Conservation (phyloP, 2,329 filamentous ascomycete genomes). For the Fusarium falciforme region DNA sequence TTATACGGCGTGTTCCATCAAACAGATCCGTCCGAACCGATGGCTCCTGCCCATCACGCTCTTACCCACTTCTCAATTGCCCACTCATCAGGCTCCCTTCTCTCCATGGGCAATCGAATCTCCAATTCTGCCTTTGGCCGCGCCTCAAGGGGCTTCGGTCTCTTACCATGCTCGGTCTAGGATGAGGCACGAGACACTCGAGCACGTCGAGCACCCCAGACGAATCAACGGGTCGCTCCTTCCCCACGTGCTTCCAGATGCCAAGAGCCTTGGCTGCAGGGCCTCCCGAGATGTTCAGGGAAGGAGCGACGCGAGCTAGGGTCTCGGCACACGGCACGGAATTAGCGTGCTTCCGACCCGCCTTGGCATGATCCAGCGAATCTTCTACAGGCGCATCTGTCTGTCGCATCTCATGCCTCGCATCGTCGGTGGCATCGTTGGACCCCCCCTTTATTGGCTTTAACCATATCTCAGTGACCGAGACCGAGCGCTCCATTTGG, state of each 20-base stretch:
- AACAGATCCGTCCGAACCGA: constrained; percentile 34
- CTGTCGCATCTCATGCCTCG: not conserved
- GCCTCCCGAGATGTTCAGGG: constrained; percentile 5
- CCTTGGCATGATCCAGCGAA: constrained; percentile 5
- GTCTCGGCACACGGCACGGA: constrained; percentile 36
- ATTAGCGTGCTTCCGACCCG: constrained; percentile 23
- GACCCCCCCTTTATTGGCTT: not conserved
- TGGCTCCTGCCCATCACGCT: not conserved
- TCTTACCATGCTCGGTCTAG: constrained; percentile 29
- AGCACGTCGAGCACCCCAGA: not conserved
- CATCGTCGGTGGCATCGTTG: not conserved
- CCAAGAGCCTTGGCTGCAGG: constrained; percentile 37
- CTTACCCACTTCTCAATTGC: not conserved
- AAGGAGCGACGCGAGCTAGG: constrained; percentile 5
- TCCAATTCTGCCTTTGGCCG: constrained; percentile 2
- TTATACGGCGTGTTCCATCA: not conserved
- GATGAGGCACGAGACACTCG: constrained; percentile 30
- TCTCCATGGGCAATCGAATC: not conserved
- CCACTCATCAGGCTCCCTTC: constrained; percentile 12
- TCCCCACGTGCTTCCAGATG: constrained; percentile 36
- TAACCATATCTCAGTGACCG: constrained; percentile 28
- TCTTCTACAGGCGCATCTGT: not conserved
- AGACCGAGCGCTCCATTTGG: constrained; percentile 11
- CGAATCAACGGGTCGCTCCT: constrained; percentile 29
- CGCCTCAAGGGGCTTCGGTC: not conserved